Percentiles rank a stretch among this genome's conserved stretches.
Conservation (phyloP, 2,329 filamentous ascomycete genomes). For the Drechslera avenae region DNA sequence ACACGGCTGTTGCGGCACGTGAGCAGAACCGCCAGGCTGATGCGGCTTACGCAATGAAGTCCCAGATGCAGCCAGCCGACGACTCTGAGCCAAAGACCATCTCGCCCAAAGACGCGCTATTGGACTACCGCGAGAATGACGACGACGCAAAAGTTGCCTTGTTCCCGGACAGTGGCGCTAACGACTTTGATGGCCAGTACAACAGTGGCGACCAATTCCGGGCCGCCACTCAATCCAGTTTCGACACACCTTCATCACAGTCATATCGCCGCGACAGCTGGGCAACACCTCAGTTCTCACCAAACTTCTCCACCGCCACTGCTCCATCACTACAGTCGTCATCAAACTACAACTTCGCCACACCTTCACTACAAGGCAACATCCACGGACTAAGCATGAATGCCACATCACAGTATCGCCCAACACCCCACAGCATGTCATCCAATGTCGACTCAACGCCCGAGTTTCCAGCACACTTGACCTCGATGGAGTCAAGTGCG, state of each 20-base stretch:
- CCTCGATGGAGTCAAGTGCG: slow-evolving; percentile 65
- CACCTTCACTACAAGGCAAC: slow-evolving; percentile 47
- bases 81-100: slow-evolving; percentile 74
- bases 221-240: slow-evolving; percentile 44
- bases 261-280: slow-evolving; percentile 43
- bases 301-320: slow-evolving; percentile 41
- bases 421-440: slow-evolving; percentile 35
- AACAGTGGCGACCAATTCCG: slow-evolving; percentile 50
- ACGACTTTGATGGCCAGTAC: slow-evolving; percentile 56
- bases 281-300: slow-evolving; percentile 43
- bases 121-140: slow-evolving; percentile 81
- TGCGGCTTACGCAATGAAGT: slow-evolving; percentile 52
- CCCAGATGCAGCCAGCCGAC: slow-evolving; percentile 48
- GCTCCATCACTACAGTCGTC: slow-evolving; percentile 36
- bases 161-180: slow-evolving; percentile 67
- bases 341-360: slow-evolving; percentile 54
- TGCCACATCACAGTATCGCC: slow-evolving; percentile 44
- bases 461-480: slow-evolving; percentile 64
- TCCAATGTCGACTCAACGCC: slow-evolving; percentile 53
- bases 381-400: slow-evolving; percentile 42
- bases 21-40: slow-evolving; percentile 69
- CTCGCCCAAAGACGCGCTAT: slow-evolving; percentile 87
- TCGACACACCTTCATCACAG: slow-evolving; percentile 44
- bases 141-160: slow-evolving; percentile 72
- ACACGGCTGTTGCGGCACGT: slow-evolving; percentile 63